Evolutionary conservation across 75 land plant genomes (phyloP).

Genomic region (Selaginella tamariscina): DNA sequence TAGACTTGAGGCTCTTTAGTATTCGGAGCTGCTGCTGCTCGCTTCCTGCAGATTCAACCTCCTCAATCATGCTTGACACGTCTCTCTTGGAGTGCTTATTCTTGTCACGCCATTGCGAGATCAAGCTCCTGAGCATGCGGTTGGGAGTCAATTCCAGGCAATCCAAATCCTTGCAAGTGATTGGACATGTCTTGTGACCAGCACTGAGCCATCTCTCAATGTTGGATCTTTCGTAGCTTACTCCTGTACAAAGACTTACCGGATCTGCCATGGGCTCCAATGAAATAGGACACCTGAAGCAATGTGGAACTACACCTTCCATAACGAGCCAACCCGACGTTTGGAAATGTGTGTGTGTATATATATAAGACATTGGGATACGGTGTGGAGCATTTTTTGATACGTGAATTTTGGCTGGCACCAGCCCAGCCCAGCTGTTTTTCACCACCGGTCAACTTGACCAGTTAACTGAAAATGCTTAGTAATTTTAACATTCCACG

Average conservation of each 20-base stretch:
- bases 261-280: slow-evolving; percentile 72
- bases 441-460: no score
- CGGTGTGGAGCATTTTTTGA: no score
- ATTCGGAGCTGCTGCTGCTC: neutral
- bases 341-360: no score
- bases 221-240: slow-evolving; percentile 64
- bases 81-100: neutral
- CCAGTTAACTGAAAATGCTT: no score
- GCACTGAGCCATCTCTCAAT: slow-evolving; percentile 57
- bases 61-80: neutral
- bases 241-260: slow-evolving; percentile 68
- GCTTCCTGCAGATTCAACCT: neutral
- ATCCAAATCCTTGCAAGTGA: slow-evolving; percentile 27
- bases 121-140: neutral
- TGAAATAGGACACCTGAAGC: slow-evolving; percentile 53
- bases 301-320: slow-evolving; percentile 11
- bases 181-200: slow-evolving; percentile 42
- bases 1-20: no score
- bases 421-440: no score
- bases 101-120: neutral
- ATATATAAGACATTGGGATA: no score
- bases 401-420: no score
- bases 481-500: no score
- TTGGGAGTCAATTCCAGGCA: neutral
- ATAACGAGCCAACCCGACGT: no score